These are phyloP conservation scores for Colletotrichum costaricense DNA, from an alignment of 2,329 filamentous ascomycete species.

Conservation along the genomic window DNA sequence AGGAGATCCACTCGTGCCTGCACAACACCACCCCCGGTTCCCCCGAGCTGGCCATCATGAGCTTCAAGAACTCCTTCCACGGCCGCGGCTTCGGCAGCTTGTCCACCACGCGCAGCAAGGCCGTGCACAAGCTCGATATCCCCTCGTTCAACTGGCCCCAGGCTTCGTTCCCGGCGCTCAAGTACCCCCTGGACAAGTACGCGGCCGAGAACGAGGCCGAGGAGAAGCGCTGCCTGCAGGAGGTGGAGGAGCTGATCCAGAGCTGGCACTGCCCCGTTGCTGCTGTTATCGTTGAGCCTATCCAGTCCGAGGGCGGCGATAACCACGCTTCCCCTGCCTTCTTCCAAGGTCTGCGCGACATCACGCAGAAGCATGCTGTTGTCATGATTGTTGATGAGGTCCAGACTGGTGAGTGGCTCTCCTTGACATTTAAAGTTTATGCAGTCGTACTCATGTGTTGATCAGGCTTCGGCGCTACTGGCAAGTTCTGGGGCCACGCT, in stretches of 20 bases:
- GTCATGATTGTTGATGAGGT: slow-evolving; percentile 87
- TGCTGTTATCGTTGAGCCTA: slow-evolving; percentile 81
- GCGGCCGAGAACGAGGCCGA: slow-evolving; percentile 76
- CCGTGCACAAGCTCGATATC: slow-evolving; percentile 88
- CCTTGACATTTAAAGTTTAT: not conserved
- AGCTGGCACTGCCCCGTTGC: slow-evolving; percentile 76
- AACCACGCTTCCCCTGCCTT: slow-evolving; percentile 84
- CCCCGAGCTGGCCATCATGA: slow-evolving; percentile 80
- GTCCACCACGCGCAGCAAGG: slow-evolving; percentile 83
- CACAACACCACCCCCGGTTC: slow-evolving; percentile 79
- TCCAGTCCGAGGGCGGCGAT: slow-evolving; percentile 87
- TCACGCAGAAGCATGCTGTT: slow-evolving; percentile 77
- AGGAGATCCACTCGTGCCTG: slow-evolving; percentile 77
- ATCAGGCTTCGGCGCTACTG: slow-evolving; percentile 80
- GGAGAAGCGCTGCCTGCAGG: slow-evolving; percentile 78
- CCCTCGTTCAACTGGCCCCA: slow-evolving; percentile 91
- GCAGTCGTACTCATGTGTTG: not conserved
- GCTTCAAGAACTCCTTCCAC: slow-evolving; percentile 83
- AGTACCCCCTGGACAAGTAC: slow-evolving; percentile 80
- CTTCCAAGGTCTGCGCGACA: slow-evolving; percentile 79
- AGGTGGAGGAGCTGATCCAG: slow-evolving; percentile 78
- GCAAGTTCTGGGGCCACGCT: slow-evolving; percentile 89
- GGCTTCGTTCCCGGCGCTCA: slow-evolving; percentile 81
- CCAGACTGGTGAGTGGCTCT: slow-evolving; percentile 63
- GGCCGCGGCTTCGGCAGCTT: slow-evolving; percentile 83